These are phyloP conservation scores for Xylaria bambusicola DNA, from an alignment of 495 filamentous ascomycete species.

Conservation along the genomic window DNA sequence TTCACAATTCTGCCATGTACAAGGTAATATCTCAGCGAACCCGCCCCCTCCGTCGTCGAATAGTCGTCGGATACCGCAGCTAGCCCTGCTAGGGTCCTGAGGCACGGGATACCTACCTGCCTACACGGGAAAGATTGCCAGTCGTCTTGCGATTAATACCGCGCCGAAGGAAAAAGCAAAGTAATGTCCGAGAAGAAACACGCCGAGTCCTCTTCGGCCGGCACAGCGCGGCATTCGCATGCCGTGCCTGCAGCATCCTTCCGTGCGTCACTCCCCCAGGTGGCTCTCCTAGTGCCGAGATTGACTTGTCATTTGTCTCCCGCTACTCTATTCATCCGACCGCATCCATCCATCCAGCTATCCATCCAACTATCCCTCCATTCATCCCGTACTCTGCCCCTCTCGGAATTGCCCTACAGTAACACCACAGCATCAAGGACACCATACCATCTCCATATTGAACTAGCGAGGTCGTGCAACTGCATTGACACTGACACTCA, in stretches of 20 bases:
- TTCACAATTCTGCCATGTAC: conserved; percentile 12
- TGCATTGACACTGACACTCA: conserved; percentile 16
- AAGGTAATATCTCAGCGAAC: not conserved
- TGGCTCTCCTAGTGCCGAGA: conserved; percentile 2
- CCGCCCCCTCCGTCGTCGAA: not conserved
- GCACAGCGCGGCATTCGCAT: conserved; percentile 46
- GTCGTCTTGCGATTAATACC: not conserved
- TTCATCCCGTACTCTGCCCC: not conserved
- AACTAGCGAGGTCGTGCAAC: not conserved
- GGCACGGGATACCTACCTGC: not conserved
- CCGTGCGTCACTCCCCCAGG: conserved; percentile 38
- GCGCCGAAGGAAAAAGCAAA: conserved; percentile 21
- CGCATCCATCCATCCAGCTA: no score
- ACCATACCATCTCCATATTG: conserved; percentile 7
- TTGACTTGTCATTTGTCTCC: not conserved
- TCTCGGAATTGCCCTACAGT: not conserved
- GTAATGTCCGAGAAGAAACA: conserved; percentile 38
- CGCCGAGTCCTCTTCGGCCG: conserved; percentile 37
- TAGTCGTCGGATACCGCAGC: not conserved
- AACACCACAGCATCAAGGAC: not conserved
- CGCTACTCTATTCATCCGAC: not conserved
- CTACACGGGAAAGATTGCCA: not conserved
- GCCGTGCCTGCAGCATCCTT: conserved; percentile 50
- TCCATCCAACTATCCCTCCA: not conserved
- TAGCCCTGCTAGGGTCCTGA: not conserved